These are phyloP conservation scores for Beauveria sp. DNA, from an alignment of 2,329 filamentous ascomycete genomes.

Conservation along the genomic window DNA sequence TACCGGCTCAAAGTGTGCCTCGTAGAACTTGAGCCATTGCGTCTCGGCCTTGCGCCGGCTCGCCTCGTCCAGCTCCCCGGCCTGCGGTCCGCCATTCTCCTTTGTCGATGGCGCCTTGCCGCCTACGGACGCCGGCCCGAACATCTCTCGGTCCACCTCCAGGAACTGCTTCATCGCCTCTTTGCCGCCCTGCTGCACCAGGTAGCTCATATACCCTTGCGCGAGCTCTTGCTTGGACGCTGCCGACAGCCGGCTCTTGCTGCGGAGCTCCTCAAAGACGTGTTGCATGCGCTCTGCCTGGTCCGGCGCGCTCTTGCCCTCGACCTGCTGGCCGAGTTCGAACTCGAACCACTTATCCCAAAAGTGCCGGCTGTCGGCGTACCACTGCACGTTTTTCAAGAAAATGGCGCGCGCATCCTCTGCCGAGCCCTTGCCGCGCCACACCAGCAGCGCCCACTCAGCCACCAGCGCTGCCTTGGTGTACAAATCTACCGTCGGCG, in stretches of 20 bases:
- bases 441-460: constrained; percentile 80
- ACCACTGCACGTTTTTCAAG: constrained; percentile 73
- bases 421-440: constrained; percentile 75
- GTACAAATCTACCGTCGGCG: constrained; percentile 61
- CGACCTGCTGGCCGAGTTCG: constrained; percentile 76
- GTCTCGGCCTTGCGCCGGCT: constrained; percentile 44
- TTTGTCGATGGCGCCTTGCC: constrained; percentile 27
- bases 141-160: constrained; percentile 74
- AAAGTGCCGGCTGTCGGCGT: constrained; percentile 77
- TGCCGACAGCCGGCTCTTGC: constrained; percentile 62
- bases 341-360: constrained; percentile 87
- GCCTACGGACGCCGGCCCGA: constrained; percentile 18
- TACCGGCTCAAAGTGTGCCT: constrained; percentile 41
- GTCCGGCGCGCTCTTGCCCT: constrained; percentile 51
- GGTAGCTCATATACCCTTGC: constrained; percentile 71
- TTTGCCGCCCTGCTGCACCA: constrained; percentile 75
- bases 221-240: constrained; percentile 67
- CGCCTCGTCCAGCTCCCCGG: constrained; percentile 42
- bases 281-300: constrained; percentile 71
- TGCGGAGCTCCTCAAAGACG: constrained; percentile 67
- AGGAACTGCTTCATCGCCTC: constrained; percentile 83
- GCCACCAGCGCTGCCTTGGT: constrained; percentile 82
- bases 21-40: constrained; percentile 44
- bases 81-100: constrained; percentile 33
- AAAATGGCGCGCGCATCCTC: constrained; percentile 81